Conservation (phyloP, 1,284 basidiomycete species). For the Microbotryomycetes sp. region DNA sequence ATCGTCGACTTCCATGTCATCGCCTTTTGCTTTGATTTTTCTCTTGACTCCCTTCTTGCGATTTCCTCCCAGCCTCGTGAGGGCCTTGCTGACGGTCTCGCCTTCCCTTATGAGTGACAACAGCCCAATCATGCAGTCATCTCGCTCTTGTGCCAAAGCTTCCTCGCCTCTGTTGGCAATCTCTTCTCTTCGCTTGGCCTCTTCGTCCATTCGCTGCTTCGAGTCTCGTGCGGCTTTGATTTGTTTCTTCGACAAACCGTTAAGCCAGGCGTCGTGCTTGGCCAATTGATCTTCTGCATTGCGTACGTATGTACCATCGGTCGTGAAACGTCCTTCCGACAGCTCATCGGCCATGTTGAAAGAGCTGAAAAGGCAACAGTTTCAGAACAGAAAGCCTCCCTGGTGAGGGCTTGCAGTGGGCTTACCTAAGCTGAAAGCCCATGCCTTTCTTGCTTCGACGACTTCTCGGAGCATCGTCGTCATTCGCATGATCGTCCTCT, state of each 20-base stretch:
- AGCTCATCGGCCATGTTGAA: constrained; percentile 99
- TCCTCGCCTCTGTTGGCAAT: constrained; percentile 50
- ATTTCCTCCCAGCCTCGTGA: constrained; percentile 73
- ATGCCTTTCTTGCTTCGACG: constrained; percentile 67
- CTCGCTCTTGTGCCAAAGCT: constrained; percentile 35
- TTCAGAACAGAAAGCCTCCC: not conserved
- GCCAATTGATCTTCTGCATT: constrained; percentile 78
- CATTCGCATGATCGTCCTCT: constrained; percentile 50
- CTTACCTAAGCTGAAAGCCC: constrained; percentile 70
- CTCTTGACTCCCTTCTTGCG: constrained; percentile 50
- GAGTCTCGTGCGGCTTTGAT: constrained; percentile 69
- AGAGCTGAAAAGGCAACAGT: constrained; percentile 13
- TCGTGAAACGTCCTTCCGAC: constrained; percentile 92
- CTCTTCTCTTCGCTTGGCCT: constrained; percentile 61
- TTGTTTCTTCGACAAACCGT: constrained; percentile 73
- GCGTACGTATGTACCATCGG: constrained; percentile 58
- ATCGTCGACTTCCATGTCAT: constrained; percentile 29
- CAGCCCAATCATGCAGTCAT: constrained; percentile 57
- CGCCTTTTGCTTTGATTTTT: constrained; percentile 43
- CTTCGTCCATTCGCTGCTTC: constrained; percentile 54
- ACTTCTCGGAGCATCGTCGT: constrained; percentile 38
- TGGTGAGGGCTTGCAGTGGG: not conserved
- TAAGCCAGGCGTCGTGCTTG: constrained; percentile 92
- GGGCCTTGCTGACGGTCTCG: constrained; percentile 81
- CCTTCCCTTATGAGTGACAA: constrained; percentile 73